Conservation (phyloP, 2,329 filamentous ascomycete species). For the Leptoxyphium fumago region DNA sequence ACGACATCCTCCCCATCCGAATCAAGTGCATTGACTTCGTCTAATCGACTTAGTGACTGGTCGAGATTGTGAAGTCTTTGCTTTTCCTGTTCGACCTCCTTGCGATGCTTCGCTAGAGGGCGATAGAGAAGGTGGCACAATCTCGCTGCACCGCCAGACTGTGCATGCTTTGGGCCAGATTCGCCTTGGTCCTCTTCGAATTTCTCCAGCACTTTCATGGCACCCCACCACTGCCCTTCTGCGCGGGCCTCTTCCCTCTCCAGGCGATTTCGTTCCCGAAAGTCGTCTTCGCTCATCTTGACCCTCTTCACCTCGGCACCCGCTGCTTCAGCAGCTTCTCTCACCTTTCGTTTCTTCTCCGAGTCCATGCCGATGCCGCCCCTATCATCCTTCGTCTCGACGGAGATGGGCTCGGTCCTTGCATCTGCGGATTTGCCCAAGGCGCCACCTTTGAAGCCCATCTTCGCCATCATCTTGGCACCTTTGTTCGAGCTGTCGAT, state of each 20-base stretch:
- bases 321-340: conserved; percentile 40
- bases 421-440: conserved; percentile 49
- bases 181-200: conserved; percentile 46
- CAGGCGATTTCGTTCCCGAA: conserved; percentile 53
- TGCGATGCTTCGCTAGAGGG: conserved; percentile 53
- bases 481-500: conserved; percentile 62
- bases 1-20: conserved; percentile 58
- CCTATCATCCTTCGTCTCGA: conserved; percentile 63
- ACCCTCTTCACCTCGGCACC: conserved; percentile 40
- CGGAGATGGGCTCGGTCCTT: conserved; percentile 56
- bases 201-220: conserved; percentile 69
- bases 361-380: conserved; percentile 73
- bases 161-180: conserved; percentile 1
- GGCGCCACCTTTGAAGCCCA: conserved; percentile 72
- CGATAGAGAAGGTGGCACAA: conserved; percentile 66
- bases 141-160: conserved; percentile 21
- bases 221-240: conserved; percentile 58
- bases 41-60: conserved; percentile 46
- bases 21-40: conserved; percentile 52
- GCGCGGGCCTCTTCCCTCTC: conserved; percentile 54
- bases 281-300: conserved; percentile 54
- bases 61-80: conserved; percentile 52
- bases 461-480: conserved; percentile 89
- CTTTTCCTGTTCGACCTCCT: conserved; percentile 54
- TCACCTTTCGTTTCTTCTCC: conserved; percentile 61